Evolutionary conservation across 2,329 filamentous ascomycete species (phyloP).

Genomic region (Immersiporthe knoxdaviesiana): DNA sequence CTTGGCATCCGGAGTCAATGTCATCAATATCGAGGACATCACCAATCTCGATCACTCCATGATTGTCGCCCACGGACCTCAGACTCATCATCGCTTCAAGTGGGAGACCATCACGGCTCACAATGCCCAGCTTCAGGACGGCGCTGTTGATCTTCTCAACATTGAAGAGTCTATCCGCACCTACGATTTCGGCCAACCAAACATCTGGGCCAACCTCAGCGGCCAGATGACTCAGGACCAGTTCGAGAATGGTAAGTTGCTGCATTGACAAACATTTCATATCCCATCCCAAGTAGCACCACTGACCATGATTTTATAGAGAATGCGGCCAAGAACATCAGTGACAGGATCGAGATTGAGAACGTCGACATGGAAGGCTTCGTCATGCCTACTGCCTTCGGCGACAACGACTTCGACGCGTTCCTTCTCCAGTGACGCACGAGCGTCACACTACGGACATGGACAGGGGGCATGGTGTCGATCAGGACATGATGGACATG

Average conservation of each 20-base stretch:
- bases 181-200: conserved; percentile 16
- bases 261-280: neutral
- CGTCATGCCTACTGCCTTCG: neutral
- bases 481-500: neutral
- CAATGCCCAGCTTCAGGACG: neutral
- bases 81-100: conserved; percentile 5
- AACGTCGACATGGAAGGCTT: neutral
- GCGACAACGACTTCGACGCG: neutral
- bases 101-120: conserved; percentile 20
- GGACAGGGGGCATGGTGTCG: neutral
- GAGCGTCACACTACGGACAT: neutral
- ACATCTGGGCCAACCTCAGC: conserved; percentile 2
- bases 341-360: neutral
- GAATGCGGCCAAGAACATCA: no score
- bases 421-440: neutral
- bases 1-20: conserved; percentile 12
- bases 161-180: neutral
- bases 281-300: no score
- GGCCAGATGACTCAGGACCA: conserved; percentile 14
- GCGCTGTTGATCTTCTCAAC: neutral
- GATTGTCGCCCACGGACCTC: neutral
- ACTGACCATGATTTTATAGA: no score
- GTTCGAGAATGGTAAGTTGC: conserved; percentile 6
- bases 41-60: neutral
- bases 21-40: conserved; percentile 10